Base-by-base conservation (phyloP, 257 asterid species). In the Gentiana macrophylla region DNA sequence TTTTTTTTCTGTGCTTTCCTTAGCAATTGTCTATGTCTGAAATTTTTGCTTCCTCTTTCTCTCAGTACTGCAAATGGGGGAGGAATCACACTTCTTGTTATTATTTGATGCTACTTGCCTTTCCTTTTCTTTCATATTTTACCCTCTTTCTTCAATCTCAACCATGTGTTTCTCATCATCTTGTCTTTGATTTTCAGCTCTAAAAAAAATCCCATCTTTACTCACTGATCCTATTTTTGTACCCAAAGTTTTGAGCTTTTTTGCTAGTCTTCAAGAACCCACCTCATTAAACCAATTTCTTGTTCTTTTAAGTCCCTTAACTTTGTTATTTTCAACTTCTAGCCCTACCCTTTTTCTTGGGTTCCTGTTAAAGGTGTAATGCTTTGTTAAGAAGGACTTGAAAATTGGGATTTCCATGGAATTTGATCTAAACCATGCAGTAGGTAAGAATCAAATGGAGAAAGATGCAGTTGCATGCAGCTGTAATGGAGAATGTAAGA, bases 1-100 rank as follows among this genome's bases (percentile, higher is more conserved):
- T 79, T 80, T n/a, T n/a, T n/a, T 82, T 71, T 79, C 75, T 83
- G 79, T 78, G 75, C 77, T 72, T 72, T 73, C 79, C 79, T 69
- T 71, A 78, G 86, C 94, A 76, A 77, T 75, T 82, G 96, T 83
- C 85, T 72, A 70, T 84, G 98, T 84, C 94, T 84, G 75, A 71
- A 75, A 71, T 78, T 70, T 62, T 83, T 77, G 62, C 66, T 65
- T 79, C 82, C 94, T 77, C 78, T 72, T 41, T 41, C 46, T 76
- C 91, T 70, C 66, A 71, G 62, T 70, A 61, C 89, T 80, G 73
- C 83, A 77, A 79, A 84, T 84, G 95, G 95, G 76, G 78, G 79
- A 75, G 80, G 89, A 82, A 84, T 84, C 94, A 78, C 76, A 74
- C 87, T 79, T 79, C 92, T 75, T 80, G 84, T 76, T 84, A 80